Conservation (phyloP, 2,329 filamentous ascomycete species). For the Periconia sp. region DNA sequence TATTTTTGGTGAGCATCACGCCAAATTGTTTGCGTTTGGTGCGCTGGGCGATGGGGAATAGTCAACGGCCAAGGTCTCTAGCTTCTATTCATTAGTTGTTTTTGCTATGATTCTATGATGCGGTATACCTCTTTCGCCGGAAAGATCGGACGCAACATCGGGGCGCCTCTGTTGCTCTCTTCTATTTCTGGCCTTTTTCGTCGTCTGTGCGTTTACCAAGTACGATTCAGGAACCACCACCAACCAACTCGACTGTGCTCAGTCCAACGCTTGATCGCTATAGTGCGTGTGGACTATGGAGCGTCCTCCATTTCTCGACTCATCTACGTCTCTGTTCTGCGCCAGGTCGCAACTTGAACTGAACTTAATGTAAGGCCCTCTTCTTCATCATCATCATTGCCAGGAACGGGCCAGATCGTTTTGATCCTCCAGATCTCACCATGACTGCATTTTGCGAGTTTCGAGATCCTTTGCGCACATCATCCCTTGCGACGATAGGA, state of each 20-base stretch:
- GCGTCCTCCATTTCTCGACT: not conserved
- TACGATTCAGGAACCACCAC: not conserved
- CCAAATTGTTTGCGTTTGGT: not conserved
- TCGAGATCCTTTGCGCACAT: not conserved
- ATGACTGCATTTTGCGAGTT: not conserved
- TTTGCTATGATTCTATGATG: not conserved
- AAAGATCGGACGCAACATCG: too few species aligned
- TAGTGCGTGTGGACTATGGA: not conserved
- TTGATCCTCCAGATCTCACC: not conserved
- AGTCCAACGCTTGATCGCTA: not conserved
- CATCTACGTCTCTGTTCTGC: not conserved
- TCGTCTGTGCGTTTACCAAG: slow-evolving; percentile 2
- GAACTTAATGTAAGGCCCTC: not conserved
- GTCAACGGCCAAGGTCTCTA: not conserved
- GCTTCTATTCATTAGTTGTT: not conserved
- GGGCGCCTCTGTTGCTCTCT: not conserved
- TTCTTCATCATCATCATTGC: not conserved
- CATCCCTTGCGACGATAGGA: too few species aligned
- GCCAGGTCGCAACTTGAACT: not conserved
- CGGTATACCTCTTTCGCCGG: not conserved
- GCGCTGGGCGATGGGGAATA: not conserved
- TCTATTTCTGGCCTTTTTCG: slow-evolving; percentile 1
- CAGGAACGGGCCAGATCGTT: not conserved
- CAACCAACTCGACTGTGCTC: not conserved
- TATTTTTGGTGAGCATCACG: slow-evolving; percentile 1